Percentiles rank a stretch among this genome's conserved stretches.
Conservation (phyloP, 768 basidiomycete species). For the Amanita brunnescens region DNA sequence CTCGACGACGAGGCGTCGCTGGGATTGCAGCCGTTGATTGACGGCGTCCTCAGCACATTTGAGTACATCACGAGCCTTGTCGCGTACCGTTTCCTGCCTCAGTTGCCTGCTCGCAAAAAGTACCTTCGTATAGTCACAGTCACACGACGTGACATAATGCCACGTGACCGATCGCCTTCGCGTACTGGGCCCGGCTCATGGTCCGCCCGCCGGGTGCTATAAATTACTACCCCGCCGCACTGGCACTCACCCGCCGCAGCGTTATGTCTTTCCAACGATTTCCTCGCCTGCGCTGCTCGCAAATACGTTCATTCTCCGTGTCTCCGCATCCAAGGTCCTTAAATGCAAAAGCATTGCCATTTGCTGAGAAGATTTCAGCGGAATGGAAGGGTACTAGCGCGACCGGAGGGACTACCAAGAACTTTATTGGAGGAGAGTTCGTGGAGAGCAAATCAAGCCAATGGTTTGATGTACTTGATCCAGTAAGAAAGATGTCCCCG, state of each 20-base stretch:
- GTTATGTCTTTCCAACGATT: slow-evolving; percentile 26
- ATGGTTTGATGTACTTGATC: slow-evolving; percentile 87
- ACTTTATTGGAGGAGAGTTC: slow-evolving; percentile 88
- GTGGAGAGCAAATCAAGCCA: slow-evolving; percentile 67
- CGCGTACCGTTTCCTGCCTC: background rate
- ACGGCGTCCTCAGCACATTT: slow-evolving; percentile 7
- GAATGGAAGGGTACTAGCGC: slow-evolving; percentile 86
- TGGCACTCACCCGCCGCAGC: background rate
- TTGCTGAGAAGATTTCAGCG: slow-evolving; percentile 61
- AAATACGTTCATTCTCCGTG: slow-evolving; percentile 32
- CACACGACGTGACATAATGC: background rate
- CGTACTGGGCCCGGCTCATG: background rate
- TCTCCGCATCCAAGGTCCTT: slow-evolving; percentile 41
- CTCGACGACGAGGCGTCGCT: slow-evolving; percentile 26
- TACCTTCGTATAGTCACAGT: background rate
- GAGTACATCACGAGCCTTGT: slow-evolving; percentile 3
- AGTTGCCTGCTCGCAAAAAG: background rate
- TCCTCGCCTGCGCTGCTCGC: slow-evolving; percentile 20
- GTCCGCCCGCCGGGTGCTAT: background rate
- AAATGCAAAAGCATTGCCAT: slow-evolving; percentile 43
- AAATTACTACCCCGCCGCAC: background rate
- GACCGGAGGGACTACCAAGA: slow-evolving; percentile 82
- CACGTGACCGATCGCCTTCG: background rate
- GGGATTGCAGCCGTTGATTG: slow-evolving; percentile 23
- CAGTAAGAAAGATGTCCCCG: slow-evolving; percentile 39